phyloP scores from a whole-genome alignment of 2,329 filamentous ascomycete species.

The Penicillium crustosum region DNA sequence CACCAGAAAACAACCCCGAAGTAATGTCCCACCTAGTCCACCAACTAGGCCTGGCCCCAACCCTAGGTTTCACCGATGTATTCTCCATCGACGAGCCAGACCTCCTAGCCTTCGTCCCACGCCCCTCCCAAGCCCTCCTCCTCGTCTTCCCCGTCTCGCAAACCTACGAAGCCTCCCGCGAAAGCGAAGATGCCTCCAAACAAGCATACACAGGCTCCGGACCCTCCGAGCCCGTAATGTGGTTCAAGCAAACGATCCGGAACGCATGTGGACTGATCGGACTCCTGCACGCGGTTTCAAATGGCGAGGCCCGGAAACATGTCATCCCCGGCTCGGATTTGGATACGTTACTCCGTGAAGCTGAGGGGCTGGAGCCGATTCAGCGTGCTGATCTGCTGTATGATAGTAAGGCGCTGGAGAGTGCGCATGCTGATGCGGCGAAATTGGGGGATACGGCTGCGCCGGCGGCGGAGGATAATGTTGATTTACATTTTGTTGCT shows the following conservation, averaged over 20 bases:
- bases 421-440: constrained; percentile 76
- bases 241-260: constrained; percentile 93
- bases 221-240: constrained; percentile 72
- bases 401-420: constrained; percentile 70
- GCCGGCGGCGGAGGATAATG: constrained; percentile 72
- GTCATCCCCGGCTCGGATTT: constrained; percentile 54
- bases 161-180: constrained; percentile 74
- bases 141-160: constrained; percentile 86
- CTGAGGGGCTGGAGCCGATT: constrained; percentile 66
- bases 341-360: constrained; percentile 62
- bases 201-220: constrained; percentile 68
- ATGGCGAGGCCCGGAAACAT: constrained; percentile 67
- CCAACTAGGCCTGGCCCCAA: constrained; percentile 76
- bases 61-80: constrained; percentile 82
- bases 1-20: constrained; percentile 72
- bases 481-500: constrained; percentile 95
- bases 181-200: constrained; percentile 67
- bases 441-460: constrained; percentile 74
- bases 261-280: constrained; percentile 94
- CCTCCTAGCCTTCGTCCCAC: constrained; percentile 81
- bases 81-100: constrained; percentile 85
- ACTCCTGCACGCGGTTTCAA: constrained; percentile 76
- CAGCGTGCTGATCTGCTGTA: constrained; percentile 75
- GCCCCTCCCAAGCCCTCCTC: constrained; percentile 82
- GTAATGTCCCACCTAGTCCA: constrained; percentile 82